Percentiles rank a stretch among this genome's conserved stretches.
phyloP scores from a whole-genome alignment of 768 basidiomycete genomes.

The Russula sp. region DNA sequence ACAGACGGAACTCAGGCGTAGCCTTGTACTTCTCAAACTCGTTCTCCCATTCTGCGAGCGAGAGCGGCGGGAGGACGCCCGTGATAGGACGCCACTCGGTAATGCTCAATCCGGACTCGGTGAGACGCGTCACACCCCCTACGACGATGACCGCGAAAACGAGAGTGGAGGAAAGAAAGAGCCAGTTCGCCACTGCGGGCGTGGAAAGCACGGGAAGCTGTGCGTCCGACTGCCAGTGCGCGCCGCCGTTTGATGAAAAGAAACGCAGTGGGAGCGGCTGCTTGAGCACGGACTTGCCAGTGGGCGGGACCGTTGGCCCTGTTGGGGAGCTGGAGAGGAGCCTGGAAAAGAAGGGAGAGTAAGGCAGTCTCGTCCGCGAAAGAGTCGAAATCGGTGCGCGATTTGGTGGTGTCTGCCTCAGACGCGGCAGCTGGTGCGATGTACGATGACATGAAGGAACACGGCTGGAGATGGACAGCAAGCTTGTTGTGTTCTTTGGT shows the following conservation, averaged over 20 bases:
- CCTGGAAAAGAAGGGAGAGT: background rate
- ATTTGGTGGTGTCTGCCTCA: background rate
- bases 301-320: slow-evolving; percentile 18
- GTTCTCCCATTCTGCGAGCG: slow-evolving; percentile 68
- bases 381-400: too few species aligned
- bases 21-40: slow-evolving; percentile 94
- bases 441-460: background rate
- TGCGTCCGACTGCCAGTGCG: slow-evolving; percentile 22
- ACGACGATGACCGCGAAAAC: slow-evolving; percentile 93
- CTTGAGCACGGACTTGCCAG: slow-evolving; percentile 29
- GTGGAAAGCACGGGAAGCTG: slow-evolving; percentile 59
- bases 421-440: background rate
- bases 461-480: background rate
- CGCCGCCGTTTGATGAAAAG: slow-evolving; percentile 40
- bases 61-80: slow-evolving; percentile 82
- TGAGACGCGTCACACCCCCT: slow-evolving; percentile 93
- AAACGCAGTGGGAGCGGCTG: slow-evolving; percentile 35
- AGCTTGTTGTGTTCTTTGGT: background rate
- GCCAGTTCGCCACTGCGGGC: slow-evolving; percentile 77
- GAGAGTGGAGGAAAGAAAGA: slow-evolving; percentile 77
- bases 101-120: slow-evolving; percentile 96
- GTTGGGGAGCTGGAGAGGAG: background rate
- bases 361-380: background rate
- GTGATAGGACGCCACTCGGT: slow-evolving; percentile 97
- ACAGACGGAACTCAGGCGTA: slow-evolving; percentile 96